phyloP scores from a whole-genome alignment of 768 basidiomycete species.

The Lactarius hengduanensis region DNA sequence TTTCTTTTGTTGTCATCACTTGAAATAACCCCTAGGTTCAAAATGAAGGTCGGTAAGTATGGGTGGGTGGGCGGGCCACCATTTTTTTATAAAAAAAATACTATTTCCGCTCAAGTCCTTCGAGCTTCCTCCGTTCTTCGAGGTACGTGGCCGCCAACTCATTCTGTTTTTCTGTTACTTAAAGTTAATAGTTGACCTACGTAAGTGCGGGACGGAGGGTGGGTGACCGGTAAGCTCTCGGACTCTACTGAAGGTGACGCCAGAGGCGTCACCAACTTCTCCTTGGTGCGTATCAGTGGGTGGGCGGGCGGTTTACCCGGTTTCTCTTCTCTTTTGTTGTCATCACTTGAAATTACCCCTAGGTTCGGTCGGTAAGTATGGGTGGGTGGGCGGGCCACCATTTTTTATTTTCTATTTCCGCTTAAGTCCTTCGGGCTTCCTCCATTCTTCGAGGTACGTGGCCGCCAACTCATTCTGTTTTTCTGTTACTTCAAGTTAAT shows the following conservation, averaged over 20 bases:
- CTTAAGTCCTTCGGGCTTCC: background rate
- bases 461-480: background rate
- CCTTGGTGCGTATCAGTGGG: constrained; percentile 22
- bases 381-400: constrained; percentile 9
- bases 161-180: background rate
- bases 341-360: background rate
- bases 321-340: background rate
- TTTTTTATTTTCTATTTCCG: background rate
- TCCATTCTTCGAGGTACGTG: background rate
- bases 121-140: background rate
- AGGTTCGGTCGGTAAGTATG: background rate
- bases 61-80: constrained; percentile 10
- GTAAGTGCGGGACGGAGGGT: background rate
- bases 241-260: background rate
- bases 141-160: background rate
- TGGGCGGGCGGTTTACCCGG: constrained; percentile 18
- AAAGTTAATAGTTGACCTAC: background rate
- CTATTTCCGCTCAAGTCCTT: background rate
- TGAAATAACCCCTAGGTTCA: background rate
- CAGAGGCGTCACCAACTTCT: background rate
- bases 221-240: background rate
- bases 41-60: background rate
- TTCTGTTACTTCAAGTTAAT: background rate
- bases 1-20: background rate
- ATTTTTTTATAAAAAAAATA: background rate